Evolutionary conservation across 2,329 filamentous ascomycete genomes (phyloP).

Genomic region (Colletotrichum destructivum): DNA sequence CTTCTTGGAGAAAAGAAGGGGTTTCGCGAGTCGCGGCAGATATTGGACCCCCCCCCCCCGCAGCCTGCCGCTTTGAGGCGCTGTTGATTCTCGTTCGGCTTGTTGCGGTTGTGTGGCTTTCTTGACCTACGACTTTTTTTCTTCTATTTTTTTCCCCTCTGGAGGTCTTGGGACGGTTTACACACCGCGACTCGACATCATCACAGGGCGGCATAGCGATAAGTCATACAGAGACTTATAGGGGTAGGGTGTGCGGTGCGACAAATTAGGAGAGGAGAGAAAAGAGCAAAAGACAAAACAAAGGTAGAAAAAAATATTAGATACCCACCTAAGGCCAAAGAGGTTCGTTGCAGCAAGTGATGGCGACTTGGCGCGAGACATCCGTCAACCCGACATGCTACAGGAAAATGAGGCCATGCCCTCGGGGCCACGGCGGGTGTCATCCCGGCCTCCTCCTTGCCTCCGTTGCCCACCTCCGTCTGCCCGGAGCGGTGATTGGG

Average conservation of each 20-base stretch:
- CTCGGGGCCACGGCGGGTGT: no score
- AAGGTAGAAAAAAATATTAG: not conserved
- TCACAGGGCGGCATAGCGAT: slow-evolving; percentile 29
- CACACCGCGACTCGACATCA: slow-evolving; percentile 21
- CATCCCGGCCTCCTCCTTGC: not conserved
- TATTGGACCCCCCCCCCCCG: not conserved
- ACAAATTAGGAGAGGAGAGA: no score
- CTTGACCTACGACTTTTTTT: not conserved
- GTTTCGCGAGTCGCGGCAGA: not conserved
- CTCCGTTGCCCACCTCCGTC: slow-evolving; percentile 11
- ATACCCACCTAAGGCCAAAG: slow-evolving; percentile 28
- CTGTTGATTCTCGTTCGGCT: slow-evolving; percentile 4
- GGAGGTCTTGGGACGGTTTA: slow-evolving; percentile 24
- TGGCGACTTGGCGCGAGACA: not conserved
- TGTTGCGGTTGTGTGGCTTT: not conserved
- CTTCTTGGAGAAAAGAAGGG: not conserved
- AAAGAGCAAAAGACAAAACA: no score
- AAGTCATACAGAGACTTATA: slow-evolving; percentile 35
- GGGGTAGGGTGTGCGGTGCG: slow-evolving; percentile 23
- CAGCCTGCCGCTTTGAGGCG: not conserved
- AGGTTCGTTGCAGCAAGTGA: no score
- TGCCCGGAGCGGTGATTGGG: slow-evolving; percentile 18
- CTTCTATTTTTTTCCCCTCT: slow-evolving; percentile 4
- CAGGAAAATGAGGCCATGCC: no score
- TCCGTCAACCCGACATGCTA: not conserved